Conservation (phyloP, 108 stramenopile genomes). For the Craspedostauros australis region DNA sequence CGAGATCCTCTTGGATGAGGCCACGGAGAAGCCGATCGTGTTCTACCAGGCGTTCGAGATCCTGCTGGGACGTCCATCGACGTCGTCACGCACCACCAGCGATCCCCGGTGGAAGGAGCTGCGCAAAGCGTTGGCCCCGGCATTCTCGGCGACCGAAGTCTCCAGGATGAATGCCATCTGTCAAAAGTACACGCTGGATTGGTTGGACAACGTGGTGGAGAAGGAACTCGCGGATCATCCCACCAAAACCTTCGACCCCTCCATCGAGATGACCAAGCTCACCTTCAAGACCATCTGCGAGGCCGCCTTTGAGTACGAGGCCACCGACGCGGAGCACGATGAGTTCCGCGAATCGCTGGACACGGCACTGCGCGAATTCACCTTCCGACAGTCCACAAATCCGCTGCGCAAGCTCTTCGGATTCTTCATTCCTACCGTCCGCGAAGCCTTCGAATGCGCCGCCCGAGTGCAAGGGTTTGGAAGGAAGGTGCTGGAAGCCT, state of each 20-base stretch:
- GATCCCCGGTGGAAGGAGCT: too few relatives aligned
- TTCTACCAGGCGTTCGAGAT: too few relatives aligned
- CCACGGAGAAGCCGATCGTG: too few relatives aligned
- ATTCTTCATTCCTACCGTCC: slow-evolving; percentile 12
- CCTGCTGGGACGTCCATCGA: too few relatives aligned
- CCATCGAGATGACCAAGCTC: slow-evolving; percentile 20
- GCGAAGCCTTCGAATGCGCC: slow-evolving; percentile 12
- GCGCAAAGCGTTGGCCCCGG: slow-evolving; percentile 26
- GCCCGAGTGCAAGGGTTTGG: not conserved
- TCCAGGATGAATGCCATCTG: slow-evolving; percentile 29
- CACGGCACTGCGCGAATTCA: too few relatives aligned
- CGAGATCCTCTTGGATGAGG: too few relatives aligned
- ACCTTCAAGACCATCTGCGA: slow-evolving; percentile 32
- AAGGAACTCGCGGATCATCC: not conserved
- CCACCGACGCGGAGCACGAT: slow-evolving; percentile 14
- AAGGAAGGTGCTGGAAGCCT: slow-evolving; percentile 9
- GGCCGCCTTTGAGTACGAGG: slow-evolving; percentile 31
- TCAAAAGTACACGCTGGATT: too few relatives aligned
- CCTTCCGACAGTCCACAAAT: slow-evolving; percentile 20
- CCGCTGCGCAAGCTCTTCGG: slow-evolving; percentile 29
- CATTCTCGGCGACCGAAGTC: slow-evolving; percentile 27
- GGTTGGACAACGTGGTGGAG: too few relatives aligned
- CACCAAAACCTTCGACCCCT: slow-evolving; percentile 27
- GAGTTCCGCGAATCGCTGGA: too few relatives aligned
- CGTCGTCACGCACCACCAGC: too few relatives aligned